A percentile compares a stretch with the other conserved stretches of the same genome.
Conservation (phyloP, 495 filamentous ascomycete genomes). For the Friedmanniomyces simplex region DNA sequence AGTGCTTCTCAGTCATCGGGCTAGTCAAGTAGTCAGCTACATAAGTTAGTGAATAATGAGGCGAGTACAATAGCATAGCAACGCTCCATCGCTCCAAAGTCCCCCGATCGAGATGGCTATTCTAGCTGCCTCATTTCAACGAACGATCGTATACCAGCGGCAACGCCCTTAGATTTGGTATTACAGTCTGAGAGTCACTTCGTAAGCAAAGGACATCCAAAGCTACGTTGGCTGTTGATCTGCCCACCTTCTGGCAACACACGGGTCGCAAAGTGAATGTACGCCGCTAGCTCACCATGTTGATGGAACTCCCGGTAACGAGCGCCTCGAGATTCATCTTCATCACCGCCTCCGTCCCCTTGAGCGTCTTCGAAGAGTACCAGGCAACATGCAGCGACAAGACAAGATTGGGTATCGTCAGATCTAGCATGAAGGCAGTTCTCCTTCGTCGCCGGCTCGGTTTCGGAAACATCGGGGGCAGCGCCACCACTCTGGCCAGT, state of each 20-base stretch:
- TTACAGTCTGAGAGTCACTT: too few relatives aligned
- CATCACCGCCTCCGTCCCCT: neutral
- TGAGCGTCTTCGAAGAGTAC: constrained; percentile 23
- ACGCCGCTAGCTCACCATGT: constrained; percentile 2
- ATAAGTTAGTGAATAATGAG: too few relatives aligned
- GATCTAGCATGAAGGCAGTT: constrained; percentile 23
- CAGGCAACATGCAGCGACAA: constrained; percentile 28
- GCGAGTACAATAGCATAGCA: too few relatives aligned
- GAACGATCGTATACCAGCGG: too few relatives aligned
- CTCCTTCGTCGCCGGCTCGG: constrained; percentile 39
- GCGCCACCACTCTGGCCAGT: constrained; percentile 40
- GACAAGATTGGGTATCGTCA: constrained; percentile 23
- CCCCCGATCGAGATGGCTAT: too few relatives aligned
- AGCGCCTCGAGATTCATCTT: constrained; percentile 18
- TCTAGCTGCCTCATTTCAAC: too few relatives aligned
- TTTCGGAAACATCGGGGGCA: constrained; percentile 44
- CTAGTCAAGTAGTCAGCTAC: too few relatives aligned
- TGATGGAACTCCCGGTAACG: constrained; percentile 6
- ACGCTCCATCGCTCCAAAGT: too few relatives aligned
- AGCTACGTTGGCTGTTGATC: neutral
- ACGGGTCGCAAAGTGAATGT: too few relatives aligned
- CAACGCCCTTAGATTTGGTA: too few relatives aligned
- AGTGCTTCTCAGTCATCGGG: too few relatives aligned
- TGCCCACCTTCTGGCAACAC: neutral
- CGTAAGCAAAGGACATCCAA: neutral